A percentile compares a stretch with the other conserved stretches of the same genome.
phyloP scores from a whole-genome alignment of 176 grass and related monocot species.

The Bolboschoenus planiculmis region DNA sequence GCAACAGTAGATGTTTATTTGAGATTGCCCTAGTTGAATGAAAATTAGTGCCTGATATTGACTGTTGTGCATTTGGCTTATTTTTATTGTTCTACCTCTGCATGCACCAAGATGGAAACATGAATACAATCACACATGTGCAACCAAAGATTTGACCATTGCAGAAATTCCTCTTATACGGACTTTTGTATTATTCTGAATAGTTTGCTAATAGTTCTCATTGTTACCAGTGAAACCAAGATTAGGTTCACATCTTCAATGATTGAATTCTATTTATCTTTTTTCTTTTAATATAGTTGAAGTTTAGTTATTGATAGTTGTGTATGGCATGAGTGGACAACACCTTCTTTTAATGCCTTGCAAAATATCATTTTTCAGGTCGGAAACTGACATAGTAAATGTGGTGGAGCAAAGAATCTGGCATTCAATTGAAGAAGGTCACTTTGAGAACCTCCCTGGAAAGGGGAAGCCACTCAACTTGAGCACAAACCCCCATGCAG shows the following conservation, averaged over 20 bases:
- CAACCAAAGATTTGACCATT: neutral
- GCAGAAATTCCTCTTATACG: neutral
- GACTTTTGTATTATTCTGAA: neutral
- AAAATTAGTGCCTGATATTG: neutral
- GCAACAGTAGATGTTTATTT: neutral
- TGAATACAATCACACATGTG: neutral
- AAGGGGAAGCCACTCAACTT: constrained; percentile 83
- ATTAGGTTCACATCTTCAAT: neutral
- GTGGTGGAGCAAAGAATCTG: constrained; percentile 96
- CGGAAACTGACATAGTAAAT: constrained; percentile 77
- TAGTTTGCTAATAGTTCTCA: neutral
- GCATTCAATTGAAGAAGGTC: constrained; percentile 91
- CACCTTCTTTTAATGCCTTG: neutral
- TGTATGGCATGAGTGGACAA: neutral
- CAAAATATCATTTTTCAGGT: constrained; percentile 34
- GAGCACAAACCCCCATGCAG: constrained; percentile 52
- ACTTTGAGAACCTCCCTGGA: constrained; percentile 81
- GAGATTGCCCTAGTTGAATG: neutral
- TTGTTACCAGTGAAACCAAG: neutral
- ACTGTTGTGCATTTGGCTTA: neutral
- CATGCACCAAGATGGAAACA: neutral
- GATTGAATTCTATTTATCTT: neutral
- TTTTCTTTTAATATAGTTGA: neutral
- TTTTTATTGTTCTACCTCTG: neutral
- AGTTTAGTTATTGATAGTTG: neutral